Base-by-base conservation (phyloP, 805 yeast species). In the Lachancea sp. region DNA sequence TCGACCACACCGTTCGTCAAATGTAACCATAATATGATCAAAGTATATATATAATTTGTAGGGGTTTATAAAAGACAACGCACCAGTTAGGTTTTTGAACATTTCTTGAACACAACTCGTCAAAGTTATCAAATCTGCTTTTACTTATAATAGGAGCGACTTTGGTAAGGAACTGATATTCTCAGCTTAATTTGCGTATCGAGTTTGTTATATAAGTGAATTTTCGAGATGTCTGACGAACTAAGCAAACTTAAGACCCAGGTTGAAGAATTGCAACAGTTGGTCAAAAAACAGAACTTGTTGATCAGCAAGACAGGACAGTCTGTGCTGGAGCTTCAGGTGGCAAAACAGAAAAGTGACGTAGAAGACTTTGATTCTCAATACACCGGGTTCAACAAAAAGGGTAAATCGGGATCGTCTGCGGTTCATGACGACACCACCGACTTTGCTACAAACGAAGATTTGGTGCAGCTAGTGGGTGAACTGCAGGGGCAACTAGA, bases 401-500 rank as follows among this genome's bases (percentile, higher is more conserved):
- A 37, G 37, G 44, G 42, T 36, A 34, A 41, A 20, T 19, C 38
- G 2, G 32, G 44, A 13, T 15, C 13, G 34, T n/a, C 32, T 18
- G 44, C 47, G 17, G 20, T 48, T 15, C 15, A 47, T 16, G 44
- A 51, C 58, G 42, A 55, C 3, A 82, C 78, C 1, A 60, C 74
- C 3, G 87, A 82, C 50, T 81, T 73, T 51, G 86, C 81, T 31
- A 79, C 91, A 3, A 83, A 86, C 53, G 95, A 85, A 47, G 98
- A 91, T 58, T 67, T 90, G 11, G 85, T 85, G 3, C 91, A 87
- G 59, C 70, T 90, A 38, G 97, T 89, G 12, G 87, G 86, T 10
- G 98, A 90, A 63, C 68, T 90, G 45, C 97, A 90, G 65, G 85
- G 86, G 8, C 97, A 90, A 65, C 72, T 90, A 57, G 90, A 85